Conservation (phyloP, 1,139 yeast species). For the Blastobotrys elegans region DNA sequence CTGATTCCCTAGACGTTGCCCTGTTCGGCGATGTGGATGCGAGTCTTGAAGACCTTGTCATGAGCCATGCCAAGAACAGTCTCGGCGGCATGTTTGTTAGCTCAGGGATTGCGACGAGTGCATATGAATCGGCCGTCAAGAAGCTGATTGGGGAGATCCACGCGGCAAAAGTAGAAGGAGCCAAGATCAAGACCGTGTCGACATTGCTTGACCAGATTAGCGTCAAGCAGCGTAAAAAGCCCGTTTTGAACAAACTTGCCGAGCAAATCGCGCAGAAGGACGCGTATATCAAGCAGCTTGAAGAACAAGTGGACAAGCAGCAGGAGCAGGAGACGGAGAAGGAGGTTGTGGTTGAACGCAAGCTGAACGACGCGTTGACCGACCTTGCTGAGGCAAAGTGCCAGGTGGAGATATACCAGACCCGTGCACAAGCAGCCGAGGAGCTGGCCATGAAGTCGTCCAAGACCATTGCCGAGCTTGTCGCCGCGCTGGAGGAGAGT, state of each 20-base stretch:
- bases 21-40: conserved; percentile 74
- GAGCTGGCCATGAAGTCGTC: conserved; percentile 17
- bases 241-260: conserved; percentile 18
- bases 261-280: conserved; percentile 24
- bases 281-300: conserved; percentile 23
- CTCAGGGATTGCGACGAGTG: conserved; percentile 54
- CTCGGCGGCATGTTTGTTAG: conserved; percentile 61
- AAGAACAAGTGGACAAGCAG: conserved; percentile 11
- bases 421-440: conserved; percentile 23
- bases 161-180: conserved; percentile 41
- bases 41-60: conserved; percentile 53
- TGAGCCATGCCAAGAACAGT: conserved; percentile 51
- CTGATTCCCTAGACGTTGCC: conserved; percentile 57
- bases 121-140: conserved; percentile 46
- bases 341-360: conserved; percentile 6
- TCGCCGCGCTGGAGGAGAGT: conserved; percentile 15
- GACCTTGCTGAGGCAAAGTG: conserved; percentile 18
- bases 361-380: conserved; percentile 13
- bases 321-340: conserved; percentile 1
- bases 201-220: conserved; percentile 34
- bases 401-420: conserved; percentile 17
- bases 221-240: conserved; percentile 21
- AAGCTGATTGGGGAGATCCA: conserved; percentile 45
- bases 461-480: conserved; percentile 21
- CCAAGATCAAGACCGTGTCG: conserved; percentile 42